Percentiles rank a stretch among this genome's conserved stretches.
These are phyloP conservation scores for Eremochloa ophiuroides DNA, from an alignment of 176 grass and related monocot genomes.

Conservation along the genomic window DNA sequence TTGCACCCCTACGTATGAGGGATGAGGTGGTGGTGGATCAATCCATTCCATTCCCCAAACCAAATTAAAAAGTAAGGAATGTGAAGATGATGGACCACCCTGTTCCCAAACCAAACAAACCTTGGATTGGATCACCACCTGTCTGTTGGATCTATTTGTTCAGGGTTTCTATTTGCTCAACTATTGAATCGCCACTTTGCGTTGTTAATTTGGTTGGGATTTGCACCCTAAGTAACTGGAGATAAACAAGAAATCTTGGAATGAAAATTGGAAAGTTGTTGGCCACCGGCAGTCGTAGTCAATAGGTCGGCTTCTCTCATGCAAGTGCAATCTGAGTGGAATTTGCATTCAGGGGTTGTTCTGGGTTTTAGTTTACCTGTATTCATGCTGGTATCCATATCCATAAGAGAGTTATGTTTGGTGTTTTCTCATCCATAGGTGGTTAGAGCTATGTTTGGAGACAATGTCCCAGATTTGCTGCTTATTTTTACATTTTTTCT, in stretches of 20 bases:
- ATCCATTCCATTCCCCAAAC: neutral
- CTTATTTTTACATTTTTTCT: constrained; percentile 7
- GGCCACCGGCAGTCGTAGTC: neutral
- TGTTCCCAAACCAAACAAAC: neutral
- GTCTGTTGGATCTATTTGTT: neutral
- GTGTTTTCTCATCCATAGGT: neutral
- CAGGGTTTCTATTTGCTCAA: neutral
- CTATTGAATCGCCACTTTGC: neutral
- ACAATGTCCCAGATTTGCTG: neutral
- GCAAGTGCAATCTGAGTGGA: neutral
- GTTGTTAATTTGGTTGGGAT: neutral
- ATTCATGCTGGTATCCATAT: neutral
- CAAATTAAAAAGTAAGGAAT: neutral
- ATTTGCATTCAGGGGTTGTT: constrained; percentile 10
- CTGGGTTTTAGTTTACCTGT: neutral
- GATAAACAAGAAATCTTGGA: neutral
- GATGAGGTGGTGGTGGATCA: neutral
- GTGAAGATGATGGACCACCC: neutral
- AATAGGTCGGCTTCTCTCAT: neutral
- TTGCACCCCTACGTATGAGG: neutral
- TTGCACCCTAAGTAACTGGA: neutral
- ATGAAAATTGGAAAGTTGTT: neutral
- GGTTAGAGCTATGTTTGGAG: neutral
- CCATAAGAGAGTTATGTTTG: neutral
- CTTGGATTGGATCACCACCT: neutral